Base-by-base conservation (phyloP, 495 filamentous ascomycete genomes). In the Terfezia claveryi region DNA sequence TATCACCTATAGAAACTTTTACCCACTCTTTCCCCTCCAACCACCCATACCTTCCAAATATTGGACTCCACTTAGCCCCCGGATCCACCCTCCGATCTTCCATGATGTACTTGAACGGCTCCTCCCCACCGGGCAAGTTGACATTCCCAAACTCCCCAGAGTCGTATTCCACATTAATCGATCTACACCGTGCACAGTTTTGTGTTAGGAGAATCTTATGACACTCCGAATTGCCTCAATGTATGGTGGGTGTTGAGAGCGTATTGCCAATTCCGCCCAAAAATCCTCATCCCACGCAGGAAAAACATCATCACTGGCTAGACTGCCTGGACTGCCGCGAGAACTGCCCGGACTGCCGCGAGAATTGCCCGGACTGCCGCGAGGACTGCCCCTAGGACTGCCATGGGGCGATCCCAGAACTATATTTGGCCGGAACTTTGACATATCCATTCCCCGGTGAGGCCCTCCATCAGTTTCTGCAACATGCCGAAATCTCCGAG, bases 341-440 rank as follows among this genome's bases (percentile, higher is more conserved):
- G 27, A 2, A 32, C 7, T 32, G 4, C 27, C 7, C 27, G 27
- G 27, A 32, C 27, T 32, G 27, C 27, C 7, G n/a, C n/a, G n/a
- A n/a, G 10, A 0, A 20, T 20, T 20, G 20, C 20, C 20, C 20
- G 20, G 20, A 20, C 20, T 20, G 20, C 20, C 20, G 1, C 20
- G 20, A 20, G 27, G 27, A 32, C 7, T 32, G 4, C 27, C 7
- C 27, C 27, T 0, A 32, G 27, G 27, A 32, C 27, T 32, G 27
- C 27, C 7, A 7, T 32, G 27, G 4, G 64, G 52, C 0, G 78
- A 81, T 10, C 75, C 73, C 8, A 94, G 66, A 8, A 94, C 79
- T 44, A 94, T 77, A 61, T 94, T 94, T 0, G 87, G 82, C 32
- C 89, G 76, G 68, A 93, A 87, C 63, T 87, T 91, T 10, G 78